phyloP scores from a whole-genome alignment of 1,139 yeast genomes.

The Debaryomyces robertsiae region DNA sequence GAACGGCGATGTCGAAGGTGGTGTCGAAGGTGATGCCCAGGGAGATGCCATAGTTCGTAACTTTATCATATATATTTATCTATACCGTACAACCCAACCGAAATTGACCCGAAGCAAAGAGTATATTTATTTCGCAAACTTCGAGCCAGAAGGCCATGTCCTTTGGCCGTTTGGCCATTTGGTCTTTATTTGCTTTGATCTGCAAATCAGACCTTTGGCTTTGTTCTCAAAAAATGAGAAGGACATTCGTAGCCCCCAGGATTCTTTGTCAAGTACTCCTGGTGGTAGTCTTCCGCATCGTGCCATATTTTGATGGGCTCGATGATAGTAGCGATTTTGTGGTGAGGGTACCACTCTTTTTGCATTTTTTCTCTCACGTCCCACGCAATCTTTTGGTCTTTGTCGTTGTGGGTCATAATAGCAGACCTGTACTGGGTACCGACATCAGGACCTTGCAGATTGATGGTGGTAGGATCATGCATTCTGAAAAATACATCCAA shows the following conservation, averaged over 20 bases:
- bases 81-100: too few relatives aligned
- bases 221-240: slow-evolving; percentile 68
- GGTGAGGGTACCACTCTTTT: slow-evolving; percentile 46
- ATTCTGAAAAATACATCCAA: slow-evolving; percentile 85
- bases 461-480: slow-evolving; percentile 69
- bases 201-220: slow-evolving; percentile 31
- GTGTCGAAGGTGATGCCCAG: too few relatives aligned
- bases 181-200: too few relatives aligned
- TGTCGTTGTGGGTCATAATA: slow-evolving; percentile 60
- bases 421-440: slow-evolving; percentile 89
- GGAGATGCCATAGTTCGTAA: too few relatives aligned
- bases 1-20: too few relatives aligned
- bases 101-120: too few relatives aligned
- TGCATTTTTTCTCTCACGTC: slow-evolving; percentile 35
- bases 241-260: slow-evolving; percentile 91
- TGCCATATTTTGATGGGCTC: slow-evolving; percentile 71
- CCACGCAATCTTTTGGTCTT: slow-evolving; percentile 34
- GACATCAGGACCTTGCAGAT: slow-evolving; percentile 75
- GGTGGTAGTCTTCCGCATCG: slow-evolving; percentile 96
- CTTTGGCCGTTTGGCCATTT: too few relatives aligned
- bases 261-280: slow-evolving; percentile 72
- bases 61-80: too few relatives aligned
- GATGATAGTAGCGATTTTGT: slow-evolving; percentile 58
- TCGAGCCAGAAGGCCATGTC: too few relatives aligned
- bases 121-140: too few relatives aligned